Base-by-base conservation (phyloP, 768 basidiomycete species). In the Collybia sordida region DNA sequence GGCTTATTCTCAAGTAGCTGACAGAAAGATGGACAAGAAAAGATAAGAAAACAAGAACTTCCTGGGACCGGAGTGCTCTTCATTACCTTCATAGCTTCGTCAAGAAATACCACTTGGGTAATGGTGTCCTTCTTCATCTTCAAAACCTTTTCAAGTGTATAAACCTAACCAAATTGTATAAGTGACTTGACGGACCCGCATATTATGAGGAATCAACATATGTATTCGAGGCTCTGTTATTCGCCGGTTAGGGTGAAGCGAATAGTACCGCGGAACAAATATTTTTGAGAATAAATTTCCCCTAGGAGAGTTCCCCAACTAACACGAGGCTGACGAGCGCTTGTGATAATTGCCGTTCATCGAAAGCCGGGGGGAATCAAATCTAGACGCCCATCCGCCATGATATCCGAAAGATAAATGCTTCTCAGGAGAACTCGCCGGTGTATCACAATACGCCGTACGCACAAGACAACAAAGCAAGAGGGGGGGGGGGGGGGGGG, bases 61-160 rank as follows among this genome's bases (percentile, higher is more conserved):
- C 28, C 31, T 14, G 31, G 31, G 9, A 7, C 31, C 11, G 14
- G 31, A 11, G 5, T 31, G 9, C 5, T 31, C 31, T 11, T 14
- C 9, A 3, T 50, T 41, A 92, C 93, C 74, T 93, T 90, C 88
- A 98, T 89, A 0, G 89, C 92, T 64, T 95, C 94, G 45, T 97
- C 95, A 22, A 98, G 69, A 68, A 98, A 98, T 2, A 88, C 71
- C 0, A 78, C 70, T 51, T 91, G 87, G 0, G 90, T 85, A 27
- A 79, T 71, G 0, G 86, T 74, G 62, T 98, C 95, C 64, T 82
- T 88, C 73, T 98, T 98, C 60, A 96, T 67, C 59, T 81, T 84
- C 28, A 98, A 73, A 2, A 98, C 96, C 61, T 93, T 97, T 69
- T 98, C 96, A 4, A 99, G 80, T 0, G 88, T 89, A 66, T 98